Evolutionary conservation across 75 land plant genomes (phyloP), one percentile per base, ranked within the genome.

Genomic region (Selaginella moellendorffii): DNA sequence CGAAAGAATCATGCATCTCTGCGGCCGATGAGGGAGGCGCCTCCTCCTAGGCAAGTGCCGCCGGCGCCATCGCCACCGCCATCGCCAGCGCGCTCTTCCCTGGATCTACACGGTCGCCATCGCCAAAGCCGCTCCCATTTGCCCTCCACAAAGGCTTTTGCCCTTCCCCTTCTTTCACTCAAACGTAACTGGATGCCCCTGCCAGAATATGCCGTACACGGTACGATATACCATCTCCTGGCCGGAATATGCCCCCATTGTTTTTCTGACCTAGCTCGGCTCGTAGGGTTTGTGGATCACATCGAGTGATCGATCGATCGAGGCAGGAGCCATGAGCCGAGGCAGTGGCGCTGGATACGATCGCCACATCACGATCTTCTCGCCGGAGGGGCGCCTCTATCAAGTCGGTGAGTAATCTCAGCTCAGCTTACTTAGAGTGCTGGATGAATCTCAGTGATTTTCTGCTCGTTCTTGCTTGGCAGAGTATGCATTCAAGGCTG

Each of bases 401-500:
- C 89, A 85, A 85, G 89, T 85, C 0, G 89, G 89, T 83, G 53
- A 63, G 75, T 21, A 24, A 31, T 10, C 17, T 73, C 23, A n/a
- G n/a, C n/a, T n/a, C n/a, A n/a, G n/a, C n/a, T n/a, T n/a, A n/a
- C n/a, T n/a, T n/a, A n/a, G 17, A 54, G 24, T 1, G 28, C 10
- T 14, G 30, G n/a, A n/a, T n/a, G n/a, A n/a, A n/a, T n/a, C n/a
- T n/a, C n/a, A n/a, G n/a, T n/a, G n/a, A n/a, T n/a, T n/a, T n/a
- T n/a, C n/a, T n/a, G n/a, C n/a, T n/a, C n/a, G n/a, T n/a, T n/a
- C n/a, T n/a, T n/a, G n/a, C n/a, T n/a, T n/a, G n/a, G n/a, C 54
- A 91, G 97, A 91, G 64, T 91, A 91, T 77, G 97, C 97, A 0
- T 91, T 91, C 65, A 91, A 91, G 72, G 97, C 97, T 5, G 97